Conservation (phyloP, 2,329 filamentous ascomycete species). For the Fusarium temperatum region DNA sequence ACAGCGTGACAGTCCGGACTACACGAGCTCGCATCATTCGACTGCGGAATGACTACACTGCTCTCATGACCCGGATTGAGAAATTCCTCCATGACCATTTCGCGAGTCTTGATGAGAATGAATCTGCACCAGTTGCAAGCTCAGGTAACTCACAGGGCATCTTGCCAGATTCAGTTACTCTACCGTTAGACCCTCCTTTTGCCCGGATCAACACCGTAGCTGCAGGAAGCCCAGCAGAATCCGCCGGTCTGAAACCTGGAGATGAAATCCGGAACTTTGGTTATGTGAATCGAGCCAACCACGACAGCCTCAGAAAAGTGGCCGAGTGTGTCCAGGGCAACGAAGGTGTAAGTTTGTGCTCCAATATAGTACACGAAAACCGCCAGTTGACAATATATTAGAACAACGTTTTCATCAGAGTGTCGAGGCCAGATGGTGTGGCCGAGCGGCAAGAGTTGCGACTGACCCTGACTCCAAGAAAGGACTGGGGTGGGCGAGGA, state of each 20-base stretch:
- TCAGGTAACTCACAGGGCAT: constrained; percentile 42
- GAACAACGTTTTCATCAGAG: constrained; percentile 76
- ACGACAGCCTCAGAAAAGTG: constrained; percentile 85
- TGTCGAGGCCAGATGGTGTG: constrained; percentile 59
- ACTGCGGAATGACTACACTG: constrained; percentile 92
- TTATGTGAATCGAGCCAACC: constrained; percentile 81
- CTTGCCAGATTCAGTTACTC: constrained; percentile 44
- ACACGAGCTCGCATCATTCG: constrained; percentile 89
- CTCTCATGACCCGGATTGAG: constrained; percentile 84
- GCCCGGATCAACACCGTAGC: constrained; percentile 90
- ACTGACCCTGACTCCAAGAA: constrained; percentile 77
- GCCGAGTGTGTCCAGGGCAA: constrained; percentile 90
- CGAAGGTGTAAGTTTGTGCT: constrained; percentile 75
- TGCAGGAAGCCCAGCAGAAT: constrained; percentile 79
- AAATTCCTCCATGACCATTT: constrained; percentile 90
- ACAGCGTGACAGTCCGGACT: constrained; percentile 76
- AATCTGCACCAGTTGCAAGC: constrained; percentile 40
- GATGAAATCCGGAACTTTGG: constrained; percentile 89
- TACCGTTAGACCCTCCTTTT: constrained; percentile 61
- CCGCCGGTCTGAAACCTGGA: constrained; percentile 80
- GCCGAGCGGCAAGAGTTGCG: constrained; percentile 65
- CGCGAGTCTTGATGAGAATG: constrained; percentile 70
- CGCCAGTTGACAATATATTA: constrained; percentile 50
- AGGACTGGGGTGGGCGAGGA: constrained; percentile 90
- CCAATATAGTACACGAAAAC: not conserved